Percentiles rank a stretch among this genome's conserved stretches.
These are phyloP conservation scores for Malus orientalis DNA, from an alignment of 306 rosid species.

Conservation along the genomic window DNA sequence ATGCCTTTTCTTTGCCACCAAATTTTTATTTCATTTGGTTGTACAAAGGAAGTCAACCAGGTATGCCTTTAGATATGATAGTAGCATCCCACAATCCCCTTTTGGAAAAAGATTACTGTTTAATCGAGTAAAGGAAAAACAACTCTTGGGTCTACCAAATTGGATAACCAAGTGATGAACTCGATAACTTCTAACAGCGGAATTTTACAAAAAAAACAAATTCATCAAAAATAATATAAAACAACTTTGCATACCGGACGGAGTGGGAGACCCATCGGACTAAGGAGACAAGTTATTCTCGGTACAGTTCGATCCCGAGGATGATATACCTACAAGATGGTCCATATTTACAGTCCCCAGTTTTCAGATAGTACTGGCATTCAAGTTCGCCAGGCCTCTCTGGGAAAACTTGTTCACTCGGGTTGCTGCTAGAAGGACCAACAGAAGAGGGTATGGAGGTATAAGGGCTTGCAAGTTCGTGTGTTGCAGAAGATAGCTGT, in stretches of 20 bases:
- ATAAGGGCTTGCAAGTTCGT: constrained; percentile 61
- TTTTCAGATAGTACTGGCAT: constrained; percentile 70
- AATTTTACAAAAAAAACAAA: background rate
- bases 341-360: constrained; percentile 87
- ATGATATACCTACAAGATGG: constrained; percentile 73
- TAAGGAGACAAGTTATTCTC: constrained; percentile 46
- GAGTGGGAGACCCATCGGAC: constrained; percentile 69
- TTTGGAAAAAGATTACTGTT: background rate
- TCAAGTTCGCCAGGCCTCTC: constrained; percentile 83
- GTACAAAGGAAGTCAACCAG: background rate
- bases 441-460: constrained; percentile 44
- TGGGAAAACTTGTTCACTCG: constrained; percentile 54
- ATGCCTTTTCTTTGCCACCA: background rate
- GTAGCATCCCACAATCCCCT: background rate
- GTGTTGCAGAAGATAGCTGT: constrained; percentile 59
- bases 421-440: constrained; percentile 44
- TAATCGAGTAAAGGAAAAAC: background rate
- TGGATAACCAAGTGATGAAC: background rate
- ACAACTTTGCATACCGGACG: constrained; percentile 54
- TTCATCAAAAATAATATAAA: background rate
- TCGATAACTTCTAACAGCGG: background rate
- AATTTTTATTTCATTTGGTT: background rate
- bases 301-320: constrained; percentile 47
- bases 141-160: background rate
- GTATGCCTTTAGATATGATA: background rate